Conservation (phyloP, 306 rosid species). For the Quercus cerris region DNA sequence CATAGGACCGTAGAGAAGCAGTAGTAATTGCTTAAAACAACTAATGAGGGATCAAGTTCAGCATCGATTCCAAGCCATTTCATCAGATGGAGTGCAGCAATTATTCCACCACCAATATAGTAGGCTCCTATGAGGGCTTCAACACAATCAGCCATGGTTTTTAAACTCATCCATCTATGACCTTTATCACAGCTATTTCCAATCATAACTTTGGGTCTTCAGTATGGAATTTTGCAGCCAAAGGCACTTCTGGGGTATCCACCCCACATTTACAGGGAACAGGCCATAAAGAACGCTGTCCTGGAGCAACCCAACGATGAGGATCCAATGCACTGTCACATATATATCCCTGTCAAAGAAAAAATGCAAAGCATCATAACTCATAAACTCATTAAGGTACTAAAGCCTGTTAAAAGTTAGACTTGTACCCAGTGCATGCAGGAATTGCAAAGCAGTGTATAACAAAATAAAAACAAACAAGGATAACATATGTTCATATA, state of each 20-base stretch:
- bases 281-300: slow-evolving; percentile 55
- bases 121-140: slow-evolving; percentile 96
- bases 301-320: slow-evolving; percentile 96
- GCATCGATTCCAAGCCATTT: slow-evolving; percentile 77
- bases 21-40: slow-evolving; percentile 52
- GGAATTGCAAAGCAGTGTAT: background rate
- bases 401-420: background rate
- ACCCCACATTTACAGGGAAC: slow-evolving; percentile 74
- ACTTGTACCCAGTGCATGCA: background rate
- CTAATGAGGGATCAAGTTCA: slow-evolving; percentile 64
- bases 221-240: slow-evolving; percentile 56
- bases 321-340: slow-evolving; percentile 89
- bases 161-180: slow-evolving; percentile 90
- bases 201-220: slow-evolving; percentile 66
- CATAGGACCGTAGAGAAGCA: slow-evolving; percentile 54
- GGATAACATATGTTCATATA: background rate
- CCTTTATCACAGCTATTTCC: slow-evolving; percentile 84
- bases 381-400: background rate
- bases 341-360: slow-evolving; percentile 57
- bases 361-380: slow-evolving; percentile 19
- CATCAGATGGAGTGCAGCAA: slow-evolving; percentile 74
- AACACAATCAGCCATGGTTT: slow-evolving; percentile 83
- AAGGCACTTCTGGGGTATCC: slow-evolving; percentile 77
- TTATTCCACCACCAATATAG: slow-evolving; percentile 69
- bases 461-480: background rate